These are phyloP conservation scores for Nicotiana sylvestris DNA, from an alignment of 257 asterid genomes.

Conservation along the genomic window DNA sequence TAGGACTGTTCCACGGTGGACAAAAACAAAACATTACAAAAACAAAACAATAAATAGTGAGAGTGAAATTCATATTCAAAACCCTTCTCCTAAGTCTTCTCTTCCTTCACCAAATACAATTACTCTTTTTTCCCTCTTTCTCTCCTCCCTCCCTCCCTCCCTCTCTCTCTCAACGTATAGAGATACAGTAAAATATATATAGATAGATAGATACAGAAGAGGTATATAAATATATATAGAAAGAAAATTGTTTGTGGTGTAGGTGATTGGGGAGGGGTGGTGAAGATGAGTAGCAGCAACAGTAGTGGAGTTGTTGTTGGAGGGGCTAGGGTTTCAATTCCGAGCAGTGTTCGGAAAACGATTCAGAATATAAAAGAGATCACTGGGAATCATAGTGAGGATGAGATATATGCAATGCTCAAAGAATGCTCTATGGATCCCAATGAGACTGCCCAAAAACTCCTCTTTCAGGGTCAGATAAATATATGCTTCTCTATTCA, in stretches of 20 bases:
- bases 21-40: neutral
- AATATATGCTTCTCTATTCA: neutral
- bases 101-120: neutral
- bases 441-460: slow-evolving; percentile 82
- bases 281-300: slow-evolving; percentile 63
- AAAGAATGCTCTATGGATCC: slow-evolving; percentile 96
- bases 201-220: neutral
- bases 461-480: slow-evolving; percentile 66
- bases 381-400: slow-evolving; percentile 85
- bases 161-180: neutral
- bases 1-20: neutral
- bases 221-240: neutral
- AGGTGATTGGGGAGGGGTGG: slow-evolving; percentile 19
- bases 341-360: slow-evolving; percentile 62
- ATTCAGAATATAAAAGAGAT: slow-evolving; percentile 82
- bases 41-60: neutral
- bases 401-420: slow-evolving; percentile 89
- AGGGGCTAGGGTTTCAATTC: slow-evolving; percentile 66
- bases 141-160: neutral
- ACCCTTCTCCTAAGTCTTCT: slow-evolving; percentile 14
- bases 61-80: neutral
- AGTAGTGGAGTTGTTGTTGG: slow-evolving; percentile 12
- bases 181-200: neutral
- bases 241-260: slow-evolving; percentile 21
- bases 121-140: slow-evolving; percentile 2